Conservation (phyloP, 345 rosid species). For the Adansonia digitata region DNA sequence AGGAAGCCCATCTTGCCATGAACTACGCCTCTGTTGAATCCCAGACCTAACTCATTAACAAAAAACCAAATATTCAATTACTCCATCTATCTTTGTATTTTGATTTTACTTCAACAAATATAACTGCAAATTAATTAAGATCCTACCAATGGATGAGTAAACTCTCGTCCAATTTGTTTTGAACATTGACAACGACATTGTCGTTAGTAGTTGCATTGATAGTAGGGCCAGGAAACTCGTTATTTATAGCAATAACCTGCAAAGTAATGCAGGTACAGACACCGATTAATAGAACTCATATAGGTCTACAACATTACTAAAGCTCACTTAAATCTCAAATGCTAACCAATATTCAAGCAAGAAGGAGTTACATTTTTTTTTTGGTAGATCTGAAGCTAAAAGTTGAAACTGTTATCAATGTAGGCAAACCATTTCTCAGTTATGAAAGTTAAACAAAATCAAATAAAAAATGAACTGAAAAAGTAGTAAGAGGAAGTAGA, state of each 20-base stretch:
- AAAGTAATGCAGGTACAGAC: slow-evolving; percentile 18
- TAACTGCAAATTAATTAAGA: slow-evolving; percentile 1
- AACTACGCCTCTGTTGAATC: slow-evolving; percentile 87
- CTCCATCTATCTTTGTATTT: background rate
- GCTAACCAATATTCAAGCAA: slow-evolving; percentile 2
- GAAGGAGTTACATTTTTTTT: slow-evolving; percentile 8
- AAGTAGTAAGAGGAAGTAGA: slow-evolving; percentile 4
- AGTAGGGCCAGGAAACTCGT: slow-evolving; percentile 86
- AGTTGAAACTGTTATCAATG: slow-evolving; percentile 31
- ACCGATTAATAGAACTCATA: slow-evolving; percentile 7
- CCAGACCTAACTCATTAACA: slow-evolving; percentile 56
- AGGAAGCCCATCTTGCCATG: slow-evolving; percentile 96
- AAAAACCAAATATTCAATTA: background rate
- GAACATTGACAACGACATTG: slow-evolving; percentile 77
- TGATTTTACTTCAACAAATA: background rate
- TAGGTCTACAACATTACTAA: slow-evolving; percentile 6
- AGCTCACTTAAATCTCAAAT: slow-evolving; percentile 15
- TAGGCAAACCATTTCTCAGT: slow-evolving; percentile 16
- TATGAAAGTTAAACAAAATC: slow-evolving; percentile 21
- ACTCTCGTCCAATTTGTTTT: slow-evolving; percentile 81
- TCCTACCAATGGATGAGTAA: slow-evolving; percentile 85
- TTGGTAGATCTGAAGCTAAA: slow-evolving; percentile 46
- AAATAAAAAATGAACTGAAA: slow-evolving; percentile 12
- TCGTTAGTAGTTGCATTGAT: slow-evolving; percentile 87
- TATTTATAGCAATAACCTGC: slow-evolving; percentile 95